Conservation (phyloP, 495 filamentous ascomycete genomes). For the Apodospora peruviana region DNA sequence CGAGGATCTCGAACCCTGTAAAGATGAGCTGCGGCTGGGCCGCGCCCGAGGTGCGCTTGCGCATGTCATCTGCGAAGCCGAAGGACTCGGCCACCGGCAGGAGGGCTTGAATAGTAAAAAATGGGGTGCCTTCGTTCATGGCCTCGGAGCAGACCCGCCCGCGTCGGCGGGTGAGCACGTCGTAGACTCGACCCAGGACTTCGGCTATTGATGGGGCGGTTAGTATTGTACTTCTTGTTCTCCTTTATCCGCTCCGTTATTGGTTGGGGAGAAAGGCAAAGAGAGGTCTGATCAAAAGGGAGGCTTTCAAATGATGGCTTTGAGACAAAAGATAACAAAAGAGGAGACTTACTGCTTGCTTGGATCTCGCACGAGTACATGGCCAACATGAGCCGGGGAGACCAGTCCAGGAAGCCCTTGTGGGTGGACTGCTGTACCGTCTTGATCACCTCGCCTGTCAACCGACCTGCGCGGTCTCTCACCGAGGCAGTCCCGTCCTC, state of each 20-base stretch:
- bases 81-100: conserved; percentile 93
- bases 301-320: not conserved
- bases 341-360: conserved; percentile 65
- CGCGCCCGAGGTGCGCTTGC: conserved; percentile 84
- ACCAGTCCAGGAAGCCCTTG: conserved; percentile 91
- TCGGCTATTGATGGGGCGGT: conserved; percentile 52
- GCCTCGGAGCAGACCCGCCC: conserved; percentile 84
- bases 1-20: conserved; percentile 81
- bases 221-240: not conserved
- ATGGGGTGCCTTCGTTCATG: conserved; percentile 92
- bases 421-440: conserved; percentile 79
- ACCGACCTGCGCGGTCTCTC: conserved; percentile 65
- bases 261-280: not conserved
- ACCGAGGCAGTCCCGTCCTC: conserved; percentile 51
- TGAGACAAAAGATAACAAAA: not conserved
- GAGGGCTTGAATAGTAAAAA: conserved; percentile 84
- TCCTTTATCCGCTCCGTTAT: conserved; percentile 11
- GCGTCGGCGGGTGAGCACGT: conserved; percentile 82
- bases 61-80: conserved; percentile 92
- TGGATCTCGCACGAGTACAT: conserved; percentile 99
- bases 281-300: not conserved
- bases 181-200: conserved; percentile 91
- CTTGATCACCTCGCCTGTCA: conserved; percentile 88
- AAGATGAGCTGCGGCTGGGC: conserved; percentile 92
- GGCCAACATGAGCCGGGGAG: conserved; percentile 85